phyloP scores from a whole-genome alignment of 345 rosid species.

The Citrus cavaleriei region DNA sequence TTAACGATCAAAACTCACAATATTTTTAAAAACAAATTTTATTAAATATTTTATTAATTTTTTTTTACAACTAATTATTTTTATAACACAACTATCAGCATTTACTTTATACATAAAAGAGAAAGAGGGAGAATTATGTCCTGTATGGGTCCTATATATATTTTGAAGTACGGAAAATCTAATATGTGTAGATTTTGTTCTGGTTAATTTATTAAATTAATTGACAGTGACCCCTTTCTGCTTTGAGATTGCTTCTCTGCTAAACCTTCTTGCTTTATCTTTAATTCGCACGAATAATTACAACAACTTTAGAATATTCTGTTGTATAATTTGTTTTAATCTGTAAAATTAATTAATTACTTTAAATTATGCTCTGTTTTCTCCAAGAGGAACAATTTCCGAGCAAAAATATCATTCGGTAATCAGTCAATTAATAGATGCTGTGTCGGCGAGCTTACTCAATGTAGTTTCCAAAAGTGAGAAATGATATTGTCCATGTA shows the following conservation, averaged over 20 bases:
- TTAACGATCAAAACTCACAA: too few relatives aligned
- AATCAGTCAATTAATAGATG: background rate
- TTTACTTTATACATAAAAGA: too few relatives aligned
- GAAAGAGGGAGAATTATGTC: too few relatives aligned
- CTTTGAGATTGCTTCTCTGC: background rate
- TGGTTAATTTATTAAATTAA: background rate
- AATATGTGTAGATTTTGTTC: background rate
- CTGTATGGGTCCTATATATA: too few relatives aligned
- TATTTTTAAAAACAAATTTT: too few relatives aligned
- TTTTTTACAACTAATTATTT: rapidly evolving
- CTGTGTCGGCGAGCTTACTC: conserved; percentile 8
- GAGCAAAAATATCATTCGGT: conserved; percentile 6
- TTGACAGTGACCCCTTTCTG: background rate
- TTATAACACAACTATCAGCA: rapidly evolving
- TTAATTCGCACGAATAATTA: conserved; percentile 12
- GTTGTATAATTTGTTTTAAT: background rate
- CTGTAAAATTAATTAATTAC: background rate
- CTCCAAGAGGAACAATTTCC: background rate
- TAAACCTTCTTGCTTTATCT: background rate
- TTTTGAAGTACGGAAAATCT: too few relatives aligned
- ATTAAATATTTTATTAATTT: too few relatives aligned
- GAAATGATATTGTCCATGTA: background rate
- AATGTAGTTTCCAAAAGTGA: background rate
- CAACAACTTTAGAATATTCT: conserved; percentile 17
- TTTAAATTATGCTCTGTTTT: conserved; percentile 5